Conservation (phyloP, 345 rosid species). For the sweet orange (Citrus sinensis) region DNA sequence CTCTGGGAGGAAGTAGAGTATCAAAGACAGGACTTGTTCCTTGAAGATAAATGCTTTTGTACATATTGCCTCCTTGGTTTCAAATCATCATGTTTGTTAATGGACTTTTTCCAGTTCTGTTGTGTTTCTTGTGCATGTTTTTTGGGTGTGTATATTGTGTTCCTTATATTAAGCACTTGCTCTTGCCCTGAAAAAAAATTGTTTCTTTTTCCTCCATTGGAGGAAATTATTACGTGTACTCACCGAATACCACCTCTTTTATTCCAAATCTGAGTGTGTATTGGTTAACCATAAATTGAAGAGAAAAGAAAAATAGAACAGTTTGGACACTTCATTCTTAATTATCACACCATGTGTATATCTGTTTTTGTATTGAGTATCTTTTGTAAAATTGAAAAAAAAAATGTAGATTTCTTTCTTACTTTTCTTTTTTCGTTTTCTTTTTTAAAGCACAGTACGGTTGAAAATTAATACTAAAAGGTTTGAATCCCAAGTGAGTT, state of each 20-base stretch:
- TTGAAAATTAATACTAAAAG: no score
- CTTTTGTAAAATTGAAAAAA: no score
- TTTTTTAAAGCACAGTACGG: no score
- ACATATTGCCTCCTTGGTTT: not conserved
- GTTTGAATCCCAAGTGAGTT: no score
- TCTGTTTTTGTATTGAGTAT: no score
- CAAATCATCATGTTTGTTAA: not conserved
- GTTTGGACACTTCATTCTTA: not conserved
- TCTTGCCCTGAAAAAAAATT: not conserved
- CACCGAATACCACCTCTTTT: not conserved
- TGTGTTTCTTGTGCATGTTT: not conserved
- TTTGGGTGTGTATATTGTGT: not conserved
- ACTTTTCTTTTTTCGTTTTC: no score
- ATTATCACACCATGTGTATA: no score
- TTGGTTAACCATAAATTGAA: not conserved
- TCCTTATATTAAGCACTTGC: not conserved
- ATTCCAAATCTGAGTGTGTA: constrained; percentile 7
- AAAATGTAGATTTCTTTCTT: no score
- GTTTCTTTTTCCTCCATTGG: no score
- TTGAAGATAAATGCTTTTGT: constrained; percentile 5
- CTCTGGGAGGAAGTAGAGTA: not conserved
- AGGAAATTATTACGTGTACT: no score
- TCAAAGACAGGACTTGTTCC: not conserved
- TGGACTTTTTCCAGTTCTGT: not conserved
- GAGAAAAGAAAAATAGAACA: not conserved